Conservation (phyloP, 2,329 filamentous ascomycete species). For the Fusarium brachygibbosum region DNA sequence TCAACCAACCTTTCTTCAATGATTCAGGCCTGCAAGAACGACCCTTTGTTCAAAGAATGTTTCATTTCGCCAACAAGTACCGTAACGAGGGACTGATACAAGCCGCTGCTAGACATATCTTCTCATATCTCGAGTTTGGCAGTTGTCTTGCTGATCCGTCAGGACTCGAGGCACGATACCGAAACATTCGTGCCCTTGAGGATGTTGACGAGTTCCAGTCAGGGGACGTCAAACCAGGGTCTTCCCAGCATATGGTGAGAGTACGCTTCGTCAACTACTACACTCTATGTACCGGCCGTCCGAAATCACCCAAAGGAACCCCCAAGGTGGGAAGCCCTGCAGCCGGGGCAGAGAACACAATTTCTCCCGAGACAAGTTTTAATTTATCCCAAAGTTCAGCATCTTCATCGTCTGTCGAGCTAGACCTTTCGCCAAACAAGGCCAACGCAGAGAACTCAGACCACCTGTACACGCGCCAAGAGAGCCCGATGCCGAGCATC, state of each 20-base stretch:
- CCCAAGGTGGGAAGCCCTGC: conserved; percentile 34
- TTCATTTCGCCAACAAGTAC: conserved; percentile 87
- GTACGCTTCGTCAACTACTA: conserved; percentile 92
- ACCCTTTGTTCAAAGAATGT: conserved; percentile 74
- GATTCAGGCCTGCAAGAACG: conserved; percentile 78
- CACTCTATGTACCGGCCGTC: conserved; percentile 82
- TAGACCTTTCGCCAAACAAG: conserved; percentile 15
- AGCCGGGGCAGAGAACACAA: conserved; percentile 6
- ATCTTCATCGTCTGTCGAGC: conserved; percentile 4
- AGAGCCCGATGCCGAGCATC: conserved; percentile 35
- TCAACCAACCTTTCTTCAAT: conserved; percentile 81
- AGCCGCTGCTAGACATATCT: conserved; percentile 79
- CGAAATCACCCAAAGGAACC: conserved; percentile 59
- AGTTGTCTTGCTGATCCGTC: conserved; percentile 82
- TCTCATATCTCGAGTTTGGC: conserved; percentile 87
- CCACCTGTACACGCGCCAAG: conserved; percentile 6
- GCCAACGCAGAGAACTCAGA: conserved; percentile 7
- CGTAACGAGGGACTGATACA: conserved; percentile 75
- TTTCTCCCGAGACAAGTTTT: conserved; percentile 4
- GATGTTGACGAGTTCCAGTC: conserved; percentile 70
- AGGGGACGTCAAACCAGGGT: conserved; percentile 34
- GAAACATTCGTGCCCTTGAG: conserved; percentile 77
- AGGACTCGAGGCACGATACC: conserved; percentile 78
- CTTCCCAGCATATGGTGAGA: conserved; percentile 57
- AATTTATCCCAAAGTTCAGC: not conserved